These are phyloP conservation scores for Fusarium sp. DNA, from an alignment of 2,329 filamentous ascomycete genomes.

Conservation along the genomic window DNA sequence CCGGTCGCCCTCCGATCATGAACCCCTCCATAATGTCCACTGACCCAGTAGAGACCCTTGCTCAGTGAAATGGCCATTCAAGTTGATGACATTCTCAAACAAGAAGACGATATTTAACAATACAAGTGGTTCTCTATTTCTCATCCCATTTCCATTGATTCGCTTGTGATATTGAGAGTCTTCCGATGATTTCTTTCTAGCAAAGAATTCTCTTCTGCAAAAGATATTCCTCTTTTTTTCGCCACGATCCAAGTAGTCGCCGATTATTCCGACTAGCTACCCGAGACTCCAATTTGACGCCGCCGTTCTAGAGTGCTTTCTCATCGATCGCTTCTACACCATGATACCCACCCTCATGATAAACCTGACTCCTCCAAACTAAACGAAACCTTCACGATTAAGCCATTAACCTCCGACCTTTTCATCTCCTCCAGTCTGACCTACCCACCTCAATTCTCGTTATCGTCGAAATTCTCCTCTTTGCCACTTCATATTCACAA, in stretches of 20 bases:
- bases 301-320: slow-evolving; percentile 61
- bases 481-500: slow-evolving; percentile 16
- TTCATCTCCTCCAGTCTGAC: neutral
- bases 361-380: slow-evolving; percentile 47
- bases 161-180: neutral
- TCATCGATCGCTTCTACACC: slow-evolving; percentile 54
- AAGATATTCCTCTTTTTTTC: slow-evolving; percentile 8
- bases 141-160: neutral
- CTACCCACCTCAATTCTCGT: neutral
- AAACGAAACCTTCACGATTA: slow-evolving; percentile 1
- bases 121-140: neutral
- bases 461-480: slow-evolving; percentile 21
- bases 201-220: neutral
- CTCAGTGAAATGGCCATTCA: neutral
- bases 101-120: neutral
- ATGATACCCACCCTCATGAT: slow-evolving; percentile 68
- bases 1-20: slow-evolving; percentile 21
- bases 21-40: slow-evolving; percentile 11
- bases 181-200: neutral
- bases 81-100: neutral
- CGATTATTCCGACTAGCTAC: slow-evolving; percentile 24
- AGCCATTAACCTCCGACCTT: neutral
- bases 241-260: slow-evolving; percentile 15
- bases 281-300: slow-evolving; percentile 42
- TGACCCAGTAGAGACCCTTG: neutral